Base-by-base conservation (phyloP, 495 filamentous ascomycete genomes). In the Xylaria cubensis region DNA sequence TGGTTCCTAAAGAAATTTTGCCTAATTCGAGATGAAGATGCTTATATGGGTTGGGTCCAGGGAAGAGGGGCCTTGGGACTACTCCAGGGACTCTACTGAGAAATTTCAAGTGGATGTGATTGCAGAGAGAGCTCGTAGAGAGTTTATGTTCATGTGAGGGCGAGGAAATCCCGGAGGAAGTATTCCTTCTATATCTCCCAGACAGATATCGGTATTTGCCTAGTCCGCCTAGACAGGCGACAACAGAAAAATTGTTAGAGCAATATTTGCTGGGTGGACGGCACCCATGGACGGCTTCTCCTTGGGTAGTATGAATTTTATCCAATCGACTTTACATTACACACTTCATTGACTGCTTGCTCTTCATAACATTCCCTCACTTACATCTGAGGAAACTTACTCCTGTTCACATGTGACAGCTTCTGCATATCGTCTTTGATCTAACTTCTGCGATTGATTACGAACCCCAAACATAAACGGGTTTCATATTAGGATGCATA, bases 1-100 rank as follows among this genome's bases (percentile, higher is more conserved):
- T 66, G 50, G 32, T 74, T 62, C 69, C 46, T 42, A 21, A 39
- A 59, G 62, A 21, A 29, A 0, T 15, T 56, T 29, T 55, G 24
- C 10, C 8, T 26, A 13, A 29, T 55, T 1, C 4, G 17, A 29
- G 24, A 56, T 2, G 13, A 56, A 15, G 21, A 56, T 56, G 24
- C 21, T 56, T 29, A 56, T 4, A 21, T 5, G 0, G 10, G 13
- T 8, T 29, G 12, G 4, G 13, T 26, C 26, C 26, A 29, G 6
- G 3, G 26, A 55, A 4, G 51, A 56, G 21, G 51, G 26, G 4
- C 13, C 51, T 3, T 15, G 51, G 10, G 51, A 56, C 29, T 56
- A 10, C 13, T 17, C 26, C 13, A 7, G 24, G 13, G 51, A n/a
- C 6, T n/a, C 24, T 17, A 26, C 51, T 2, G 21, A 56, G 12